Conservation (phyloP, 495 filamentous ascomycete species). For the Hyphodiscus hymeniophilus region DNA sequence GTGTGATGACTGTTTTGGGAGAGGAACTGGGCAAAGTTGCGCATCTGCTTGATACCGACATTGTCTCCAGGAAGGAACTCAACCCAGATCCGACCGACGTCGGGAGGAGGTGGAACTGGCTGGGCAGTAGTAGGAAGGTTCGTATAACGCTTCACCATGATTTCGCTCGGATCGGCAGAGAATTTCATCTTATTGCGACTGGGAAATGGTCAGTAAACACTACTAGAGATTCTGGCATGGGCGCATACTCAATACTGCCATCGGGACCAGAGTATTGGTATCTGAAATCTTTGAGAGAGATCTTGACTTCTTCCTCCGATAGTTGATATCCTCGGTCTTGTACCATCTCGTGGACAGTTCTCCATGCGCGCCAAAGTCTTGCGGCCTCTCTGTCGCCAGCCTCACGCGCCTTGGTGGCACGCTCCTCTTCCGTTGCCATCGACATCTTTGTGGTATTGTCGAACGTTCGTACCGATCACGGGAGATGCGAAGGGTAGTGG, state of each 20-base stretch:
- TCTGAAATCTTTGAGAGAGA: constrained; percentile 70
- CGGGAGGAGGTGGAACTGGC: constrained; percentile 53
- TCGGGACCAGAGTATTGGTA: constrained; percentile 54
- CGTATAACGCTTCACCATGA: constrained; percentile 79
- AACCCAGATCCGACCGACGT: constrained; percentile 85
- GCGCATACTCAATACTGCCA: constrained; percentile 35
- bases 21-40: constrained; percentile 77
- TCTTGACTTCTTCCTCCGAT: constrained; percentile 76
- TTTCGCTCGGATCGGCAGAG: constrained; percentile 69
- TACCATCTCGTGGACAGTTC: constrained; percentile 83
- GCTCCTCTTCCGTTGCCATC: constrained; percentile 49
- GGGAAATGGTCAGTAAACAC: constrained; percentile 22
- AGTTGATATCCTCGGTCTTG: constrained; percentile 85
- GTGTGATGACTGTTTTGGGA: constrained; percentile 69
- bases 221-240: not conserved
- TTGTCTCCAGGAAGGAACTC: constrained; percentile 73
- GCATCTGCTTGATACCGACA: constrained; percentile 87
- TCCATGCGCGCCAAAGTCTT: constrained; percentile 79
- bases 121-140: constrained; percentile 52
- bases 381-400: constrained; percentile 59
- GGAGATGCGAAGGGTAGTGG: no score
- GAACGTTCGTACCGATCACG: no score
- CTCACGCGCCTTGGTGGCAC: constrained; percentile 29
- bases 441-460: constrained; percentile 14
- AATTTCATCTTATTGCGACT: constrained; percentile 82